phyloP scores from a whole-genome alignment of 169 alveolate species.

The Plasmodium berghei region DNA sequence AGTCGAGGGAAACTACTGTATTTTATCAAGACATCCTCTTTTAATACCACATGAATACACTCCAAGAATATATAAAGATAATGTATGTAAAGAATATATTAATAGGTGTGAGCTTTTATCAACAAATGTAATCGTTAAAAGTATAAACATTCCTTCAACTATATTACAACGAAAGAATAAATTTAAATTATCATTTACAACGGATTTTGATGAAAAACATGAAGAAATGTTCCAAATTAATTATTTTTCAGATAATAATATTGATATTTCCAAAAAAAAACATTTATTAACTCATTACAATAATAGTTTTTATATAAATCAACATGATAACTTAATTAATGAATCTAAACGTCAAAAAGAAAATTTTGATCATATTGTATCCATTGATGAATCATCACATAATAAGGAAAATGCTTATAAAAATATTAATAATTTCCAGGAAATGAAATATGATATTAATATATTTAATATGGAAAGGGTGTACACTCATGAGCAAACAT shows the following conservation, averaged over 20 bases:
- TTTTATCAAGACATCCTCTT: background rate
- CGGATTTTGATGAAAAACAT: conserved; percentile 60
- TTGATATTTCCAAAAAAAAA: background rate
- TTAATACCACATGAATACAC: conserved; percentile 7
- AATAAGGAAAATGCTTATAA: conserved; percentile 18
- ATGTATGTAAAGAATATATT: conserved; percentile 42
- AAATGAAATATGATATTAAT: conserved; percentile 6
- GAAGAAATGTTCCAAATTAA: conserved; percentile 66
- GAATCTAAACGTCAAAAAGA: conserved; percentile 9
- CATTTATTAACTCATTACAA: conserved; percentile 36
- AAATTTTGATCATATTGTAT: background rate
- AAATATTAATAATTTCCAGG: background rate
- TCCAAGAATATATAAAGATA: conserved; percentile 24
- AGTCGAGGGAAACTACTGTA: conserved; percentile 21
- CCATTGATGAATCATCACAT: background rate
- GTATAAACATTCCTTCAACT: background rate
- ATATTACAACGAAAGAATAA: background rate
- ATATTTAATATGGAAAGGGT: background rate
- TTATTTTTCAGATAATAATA: background rate
- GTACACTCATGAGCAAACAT: conserved; percentile 36
- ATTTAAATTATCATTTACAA: conserved; percentile 16
- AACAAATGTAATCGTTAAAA: conserved; percentile 10
- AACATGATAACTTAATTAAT: conserved; percentile 5
- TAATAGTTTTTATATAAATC: conserved; percentile 30
- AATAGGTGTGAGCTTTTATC: conserved; percentile 37